phyloP scores from a whole-genome alignment of 164 flowering plant species.

The Vitis amurensis region DNA sequence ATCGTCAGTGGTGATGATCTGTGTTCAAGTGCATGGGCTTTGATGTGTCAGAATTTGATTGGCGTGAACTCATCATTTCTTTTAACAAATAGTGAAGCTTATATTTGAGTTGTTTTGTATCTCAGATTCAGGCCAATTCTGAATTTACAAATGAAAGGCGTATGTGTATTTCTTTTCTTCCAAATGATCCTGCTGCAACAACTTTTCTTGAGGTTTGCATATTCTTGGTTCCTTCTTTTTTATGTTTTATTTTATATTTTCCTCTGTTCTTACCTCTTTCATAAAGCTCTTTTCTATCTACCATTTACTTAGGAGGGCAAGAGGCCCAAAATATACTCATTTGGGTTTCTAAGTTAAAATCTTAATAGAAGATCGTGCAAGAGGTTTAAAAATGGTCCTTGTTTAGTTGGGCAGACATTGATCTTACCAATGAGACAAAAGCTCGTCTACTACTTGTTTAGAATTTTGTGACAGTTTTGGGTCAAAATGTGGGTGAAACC shows the following conservation, averaged over 20 bases:
- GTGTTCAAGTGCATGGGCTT: too few species aligned
- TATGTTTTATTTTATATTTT: neutral
- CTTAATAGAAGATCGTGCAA: neutral
- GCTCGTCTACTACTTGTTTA: too few species aligned
- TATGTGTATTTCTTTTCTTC: conserved; percentile 54
- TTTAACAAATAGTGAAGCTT: too few species aligned
- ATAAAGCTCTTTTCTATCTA: neutral
- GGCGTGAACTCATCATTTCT: too few species aligned
- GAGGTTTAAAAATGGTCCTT: too few species aligned
- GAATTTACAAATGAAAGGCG: conserved; percentile 68
- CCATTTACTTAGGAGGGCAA: neutral
- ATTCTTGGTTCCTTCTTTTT: neutral
- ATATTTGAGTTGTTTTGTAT: conserved; percentile 2
- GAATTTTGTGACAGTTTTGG: too few species aligned
- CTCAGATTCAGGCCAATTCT: conserved; percentile 75
- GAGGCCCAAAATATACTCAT: neutral
- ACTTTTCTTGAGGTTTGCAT: conserved; percentile 81
- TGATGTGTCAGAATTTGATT: too few species aligned
- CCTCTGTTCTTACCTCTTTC: neutral
- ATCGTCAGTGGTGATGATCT: neutral
- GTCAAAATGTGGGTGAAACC: too few species aligned
- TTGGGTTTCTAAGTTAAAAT: neutral
- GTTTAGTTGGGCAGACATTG: too few species aligned
- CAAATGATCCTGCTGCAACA: conserved; percentile 68
- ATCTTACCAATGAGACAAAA: too few species aligned